phyloP scores from a whole-genome alignment of 768 basidiomycete species.

The Pulveroboletus sp. region DNA sequence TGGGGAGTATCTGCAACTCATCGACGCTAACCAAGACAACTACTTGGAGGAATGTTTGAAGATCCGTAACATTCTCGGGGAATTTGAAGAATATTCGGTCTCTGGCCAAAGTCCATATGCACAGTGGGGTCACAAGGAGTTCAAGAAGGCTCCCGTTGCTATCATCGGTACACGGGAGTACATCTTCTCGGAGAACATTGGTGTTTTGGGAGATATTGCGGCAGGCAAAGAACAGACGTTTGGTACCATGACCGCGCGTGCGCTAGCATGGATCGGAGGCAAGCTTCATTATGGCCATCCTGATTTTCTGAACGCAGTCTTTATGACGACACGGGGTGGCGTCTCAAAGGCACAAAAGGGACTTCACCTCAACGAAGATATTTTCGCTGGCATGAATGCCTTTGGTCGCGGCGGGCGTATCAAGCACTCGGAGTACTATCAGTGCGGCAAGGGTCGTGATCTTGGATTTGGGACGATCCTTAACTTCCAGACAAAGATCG shows the following conservation, averaged over 20 bases:
- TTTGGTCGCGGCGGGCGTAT: conserved; percentile 97
- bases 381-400: conserved; percentile 99
- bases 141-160: conserved; percentile 86
- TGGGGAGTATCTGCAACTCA: conserved; percentile 97
- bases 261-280: conserved; percentile 95
- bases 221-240: conserved; percentile 99
- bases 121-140: conserved; percentile 94
- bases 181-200: conserved; percentile 99
- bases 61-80: conserved; percentile 95
- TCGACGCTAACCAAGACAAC: conserved; percentile 99
- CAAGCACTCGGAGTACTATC: conserved; percentile 99
- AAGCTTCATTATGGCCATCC: conserved; percentile 99
- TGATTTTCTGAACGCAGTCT: conserved; percentile 96
- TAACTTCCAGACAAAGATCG: conserved; percentile 99
- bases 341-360: conserved; percentile 99
- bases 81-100: conserved; percentile 92
- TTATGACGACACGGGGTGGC: conserved; percentile 98
- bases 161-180: conserved; percentile 99
- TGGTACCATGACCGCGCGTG: conserved; percentile 95
- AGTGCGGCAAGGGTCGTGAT: conserved; percentile 99
- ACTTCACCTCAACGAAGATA: conserved; percentile 98
- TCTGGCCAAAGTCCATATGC: conserved; percentile 95
- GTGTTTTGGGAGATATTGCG: conserved; percentile 97
- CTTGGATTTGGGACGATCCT: conserved; percentile 98
- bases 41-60: conserved; percentile 99